Evolutionary conservation across 2,329 filamentous ascomycete genomes (phyloP).

Genomic region (Penicillium sclerotigenum): DNA sequence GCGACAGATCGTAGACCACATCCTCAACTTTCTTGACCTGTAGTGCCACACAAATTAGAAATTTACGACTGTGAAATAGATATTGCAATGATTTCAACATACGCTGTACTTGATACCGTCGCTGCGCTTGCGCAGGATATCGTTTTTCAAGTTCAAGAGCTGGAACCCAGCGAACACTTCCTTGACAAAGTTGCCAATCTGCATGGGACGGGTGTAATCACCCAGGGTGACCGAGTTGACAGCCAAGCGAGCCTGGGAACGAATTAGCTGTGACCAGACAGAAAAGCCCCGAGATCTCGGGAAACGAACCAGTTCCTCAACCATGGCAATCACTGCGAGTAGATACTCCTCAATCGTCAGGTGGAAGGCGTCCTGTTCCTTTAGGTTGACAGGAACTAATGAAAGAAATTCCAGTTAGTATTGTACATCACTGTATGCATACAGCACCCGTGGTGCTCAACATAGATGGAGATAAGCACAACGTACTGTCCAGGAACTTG

Average conservation of each 20-base stretch:
- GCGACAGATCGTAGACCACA: constrained; percentile 89
- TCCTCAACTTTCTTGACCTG: constrained; percentile 95
- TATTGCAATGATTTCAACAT: constrained; percentile 19
- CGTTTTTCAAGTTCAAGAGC: constrained; percentile 95
- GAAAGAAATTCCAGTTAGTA: constrained; percentile 1
- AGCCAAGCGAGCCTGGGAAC: constrained; percentile 67
- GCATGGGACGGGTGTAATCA: constrained; percentile 78
- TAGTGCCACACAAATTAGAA: constrained; percentile 3
- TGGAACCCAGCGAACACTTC: constrained; percentile 95
- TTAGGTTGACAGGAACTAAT: constrained; percentile 83
- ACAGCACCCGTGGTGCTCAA: background rate
- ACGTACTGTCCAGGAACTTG: constrained; percentile 66
- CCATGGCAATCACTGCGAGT: constrained; percentile 77
- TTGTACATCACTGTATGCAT: background rate
- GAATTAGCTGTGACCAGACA: background rate
- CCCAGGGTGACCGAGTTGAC: constrained; percentile 92
- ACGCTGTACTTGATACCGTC: constrained; percentile 92
- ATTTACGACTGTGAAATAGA: background rate
- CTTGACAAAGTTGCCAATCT: constrained; percentile 90
- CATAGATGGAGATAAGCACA: background rate
- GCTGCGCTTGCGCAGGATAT: constrained; percentile 78
- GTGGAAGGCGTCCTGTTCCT: constrained; percentile 86
- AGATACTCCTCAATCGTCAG: constrained; percentile 97
- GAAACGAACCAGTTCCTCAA: constrained; percentile 71
- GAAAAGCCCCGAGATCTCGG: background rate